Conservation (phyloP, 495 filamentous ascomycete genomes). For the Penicillium cosmopolitanum region DNA sequence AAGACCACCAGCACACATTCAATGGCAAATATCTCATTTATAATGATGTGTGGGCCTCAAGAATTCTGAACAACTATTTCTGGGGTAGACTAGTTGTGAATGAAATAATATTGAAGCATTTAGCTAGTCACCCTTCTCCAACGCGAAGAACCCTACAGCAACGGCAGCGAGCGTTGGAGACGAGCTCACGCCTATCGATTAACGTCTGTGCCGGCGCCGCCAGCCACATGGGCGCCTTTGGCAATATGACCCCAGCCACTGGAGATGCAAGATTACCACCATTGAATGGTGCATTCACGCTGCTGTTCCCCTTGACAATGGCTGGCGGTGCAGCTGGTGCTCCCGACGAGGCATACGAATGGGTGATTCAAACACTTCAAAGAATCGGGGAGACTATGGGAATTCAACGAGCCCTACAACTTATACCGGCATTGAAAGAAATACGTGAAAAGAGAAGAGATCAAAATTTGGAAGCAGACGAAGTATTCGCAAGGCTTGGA, state of each 20-base stretch:
- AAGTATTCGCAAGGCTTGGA: neutral
- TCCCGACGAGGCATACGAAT: conserved; percentile 33
- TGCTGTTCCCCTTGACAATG: conserved; percentile 35
- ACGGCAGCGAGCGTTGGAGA: conserved; percentile 23
- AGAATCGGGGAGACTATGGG: conserved; percentile 37
- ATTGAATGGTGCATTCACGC: conserved; percentile 33
- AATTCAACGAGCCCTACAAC: conserved; percentile 26
- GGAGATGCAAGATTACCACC: conserved; percentile 16
- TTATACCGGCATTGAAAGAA: conserved; percentile 23
- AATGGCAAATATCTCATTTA: conserved; percentile 23
- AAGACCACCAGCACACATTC: conserved; percentile 16
- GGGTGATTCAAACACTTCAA: conserved; percentile 32
- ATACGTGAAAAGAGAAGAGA: conserved; percentile 9
- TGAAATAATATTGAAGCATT: conserved; percentile 20
- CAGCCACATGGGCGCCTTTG: conserved; percentile 17
- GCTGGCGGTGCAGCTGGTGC: conserved; percentile 32
- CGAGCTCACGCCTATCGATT: conserved; percentile 20
- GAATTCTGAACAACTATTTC: conserved; percentile 26
- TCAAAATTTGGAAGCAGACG: neutral
- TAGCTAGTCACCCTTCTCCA: conserved; percentile 10
- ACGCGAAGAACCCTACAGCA: conserved; percentile 11
- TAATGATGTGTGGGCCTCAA: conserved; percentile 21
- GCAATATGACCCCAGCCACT: neutral
- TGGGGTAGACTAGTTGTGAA: conserved; percentile 25
- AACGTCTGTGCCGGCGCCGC: conserved; percentile 27